Evolutionary conservation across 257 asterid genomes (phyloP).

Genomic region (Penstemon davidsonii): DNA sequence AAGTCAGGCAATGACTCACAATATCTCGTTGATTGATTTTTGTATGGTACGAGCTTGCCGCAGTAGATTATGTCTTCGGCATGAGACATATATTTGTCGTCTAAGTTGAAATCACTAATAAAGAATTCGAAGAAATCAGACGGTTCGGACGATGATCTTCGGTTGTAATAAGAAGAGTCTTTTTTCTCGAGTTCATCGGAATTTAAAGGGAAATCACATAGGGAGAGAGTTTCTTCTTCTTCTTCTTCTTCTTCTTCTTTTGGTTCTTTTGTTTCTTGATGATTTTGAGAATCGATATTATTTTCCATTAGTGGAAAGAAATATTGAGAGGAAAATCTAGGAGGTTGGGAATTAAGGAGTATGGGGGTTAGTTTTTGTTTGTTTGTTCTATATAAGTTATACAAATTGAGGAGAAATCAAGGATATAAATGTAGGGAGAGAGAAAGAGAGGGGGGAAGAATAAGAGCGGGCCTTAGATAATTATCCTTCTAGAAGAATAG

Average conservation of each 20-base stretch:
- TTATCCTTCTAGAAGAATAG: too few species aligned
- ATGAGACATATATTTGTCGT: slow-evolving; percentile 36
- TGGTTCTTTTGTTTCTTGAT: background rate
- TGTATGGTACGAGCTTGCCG: slow-evolving; percentile 55
- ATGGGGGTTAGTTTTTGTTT: too few species aligned
- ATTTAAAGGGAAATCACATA: slow-evolving; percentile 33
- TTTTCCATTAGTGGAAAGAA: slow-evolving; percentile 27
- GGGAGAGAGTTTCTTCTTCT: slow-evolving; percentile 39
- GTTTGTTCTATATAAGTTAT: too few species aligned
- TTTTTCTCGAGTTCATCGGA: slow-evolving; percentile 25
- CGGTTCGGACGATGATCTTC: slow-evolving; percentile 51
- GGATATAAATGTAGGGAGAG: too few species aligned
- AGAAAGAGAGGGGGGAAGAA: too few species aligned
- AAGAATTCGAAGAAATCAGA: slow-evolving; percentile 68
- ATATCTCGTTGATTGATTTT: slow-evolving; percentile 26
- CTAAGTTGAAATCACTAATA: slow-evolving; percentile 20
- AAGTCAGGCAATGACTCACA: slow-evolving; percentile 37
- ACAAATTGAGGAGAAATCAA: too few species aligned
- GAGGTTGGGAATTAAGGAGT: too few species aligned
- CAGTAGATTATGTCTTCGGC: slow-evolving; percentile 67
- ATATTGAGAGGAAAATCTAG: too few species aligned
- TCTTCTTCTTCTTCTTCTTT: slow-evolving; percentile 24
- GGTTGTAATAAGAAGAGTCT: slow-evolving; percentile 16
- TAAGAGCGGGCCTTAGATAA: too few species aligned
- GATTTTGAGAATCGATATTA: background rate